Conservation (phyloP, 2,329 filamentous ascomycete species). For the Colletotrichum acutatum region DNA sequence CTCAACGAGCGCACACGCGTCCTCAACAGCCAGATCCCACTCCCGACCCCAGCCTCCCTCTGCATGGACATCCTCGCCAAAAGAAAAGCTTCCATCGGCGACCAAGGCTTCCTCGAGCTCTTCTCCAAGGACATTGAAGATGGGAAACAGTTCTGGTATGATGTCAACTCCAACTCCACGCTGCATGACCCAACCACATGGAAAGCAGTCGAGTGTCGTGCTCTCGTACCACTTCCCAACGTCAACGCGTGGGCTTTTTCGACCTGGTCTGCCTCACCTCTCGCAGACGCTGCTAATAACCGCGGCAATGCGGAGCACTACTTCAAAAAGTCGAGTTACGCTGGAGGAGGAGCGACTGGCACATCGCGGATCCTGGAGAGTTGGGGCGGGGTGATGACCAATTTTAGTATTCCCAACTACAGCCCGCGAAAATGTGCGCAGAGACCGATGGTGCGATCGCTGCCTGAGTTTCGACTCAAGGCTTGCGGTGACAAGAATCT, state of each 20-base stretch:
- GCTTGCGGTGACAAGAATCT: constrained; percentile 40
- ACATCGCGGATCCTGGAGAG: constrained; percentile 42
- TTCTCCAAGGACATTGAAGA: constrained; percentile 39
- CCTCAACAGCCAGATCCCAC: background rate
- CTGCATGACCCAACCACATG: constrained; percentile 37
- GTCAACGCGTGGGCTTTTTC: constrained; percentile 39
- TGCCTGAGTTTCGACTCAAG: constrained; percentile 41
- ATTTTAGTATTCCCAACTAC: constrained; percentile 48
- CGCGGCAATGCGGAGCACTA: constrained; percentile 45
- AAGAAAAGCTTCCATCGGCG: constrained; percentile 40
- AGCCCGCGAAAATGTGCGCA: constrained; percentile 40
- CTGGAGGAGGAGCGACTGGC: constrained; percentile 11
- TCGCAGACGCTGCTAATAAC: constrained; percentile 42
- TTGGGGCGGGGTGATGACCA: constrained; percentile 47
- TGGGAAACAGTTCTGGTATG: constrained; percentile 41
- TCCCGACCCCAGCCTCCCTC: background rate
- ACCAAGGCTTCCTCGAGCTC: constrained; percentile 39
- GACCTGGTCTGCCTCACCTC: constrained; percentile 39
- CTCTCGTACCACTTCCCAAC: constrained; percentile 41
- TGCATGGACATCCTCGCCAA: constrained; percentile 29
- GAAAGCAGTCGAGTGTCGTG: constrained; percentile 38
- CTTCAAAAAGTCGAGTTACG: constrained; percentile 38
- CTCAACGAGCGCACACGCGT: constrained; percentile 2
- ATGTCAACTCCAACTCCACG: constrained; percentile 32
- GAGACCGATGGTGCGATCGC: constrained; percentile 44